phyloP scores from a whole-genome alignment of 495 filamentous ascomycete genomes.

The Neurospora pannonica region DNA sequence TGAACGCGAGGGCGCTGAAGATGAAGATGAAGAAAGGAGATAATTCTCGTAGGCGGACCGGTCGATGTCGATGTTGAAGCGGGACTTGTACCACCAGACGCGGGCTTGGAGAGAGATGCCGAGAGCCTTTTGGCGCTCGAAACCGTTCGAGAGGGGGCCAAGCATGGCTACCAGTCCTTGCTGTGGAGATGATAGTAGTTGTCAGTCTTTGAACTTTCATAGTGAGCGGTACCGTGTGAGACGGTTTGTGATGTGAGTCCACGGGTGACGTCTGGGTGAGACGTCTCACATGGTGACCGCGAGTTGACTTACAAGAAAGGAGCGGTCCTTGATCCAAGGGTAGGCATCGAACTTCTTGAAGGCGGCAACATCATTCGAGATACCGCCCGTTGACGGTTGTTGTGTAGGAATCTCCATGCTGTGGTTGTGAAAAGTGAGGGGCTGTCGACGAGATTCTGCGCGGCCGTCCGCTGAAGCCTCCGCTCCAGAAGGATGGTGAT shows the following conservation, averaged over 20 bases:
- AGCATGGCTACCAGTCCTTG: constrained; percentile 21
- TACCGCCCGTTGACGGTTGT: neutral
- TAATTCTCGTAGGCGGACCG: constrained; percentile 27
- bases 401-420: neutral
- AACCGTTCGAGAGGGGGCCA: constrained; percentile 14
- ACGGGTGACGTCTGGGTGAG: constrained; percentile 17
- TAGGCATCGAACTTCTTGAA: constrained; percentile 14
- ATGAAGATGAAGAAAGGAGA: neutral
- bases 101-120: constrained; percentile 31
- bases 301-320: neutral
- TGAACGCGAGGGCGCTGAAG: constrained; percentile 3
- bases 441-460: neutral
- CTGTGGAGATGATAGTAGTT: neutral
- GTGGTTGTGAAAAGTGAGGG: neutral
- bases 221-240: neutral
- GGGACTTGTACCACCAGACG: constrained; percentile 35
- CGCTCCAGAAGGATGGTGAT: neutral
- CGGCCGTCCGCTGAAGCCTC: neutral
- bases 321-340: constrained; percentile 13
- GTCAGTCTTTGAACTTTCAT: neutral
- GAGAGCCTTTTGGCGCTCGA: constrained; percentile 16
- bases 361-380: neutral
- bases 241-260: constrained; percentile 12
- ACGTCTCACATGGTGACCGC: neutral
- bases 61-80: constrained; percentile 26